Base-by-base conservation (phyloP, 768 basidiomycete species). In the Candolleomyces eurysporus region DNA sequence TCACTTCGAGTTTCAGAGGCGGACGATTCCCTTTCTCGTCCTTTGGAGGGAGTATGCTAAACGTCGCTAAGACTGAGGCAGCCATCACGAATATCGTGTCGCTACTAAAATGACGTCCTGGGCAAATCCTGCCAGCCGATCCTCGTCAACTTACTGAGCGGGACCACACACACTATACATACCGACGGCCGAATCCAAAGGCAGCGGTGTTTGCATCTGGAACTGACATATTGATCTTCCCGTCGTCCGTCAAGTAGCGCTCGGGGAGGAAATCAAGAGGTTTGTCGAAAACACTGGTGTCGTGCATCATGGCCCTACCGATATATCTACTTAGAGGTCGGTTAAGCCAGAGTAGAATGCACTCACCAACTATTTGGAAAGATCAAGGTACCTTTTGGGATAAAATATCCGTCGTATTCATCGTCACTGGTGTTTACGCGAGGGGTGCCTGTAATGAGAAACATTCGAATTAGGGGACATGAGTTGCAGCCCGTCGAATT, bases 331-430 rank as follows among this genome's bases (percentile, higher is more conserved):
- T 43, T 31, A 5, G 16, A 16, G 3, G 19, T n/a, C 26, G 16
- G 17, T 19, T n/a, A 5, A 21, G 39, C 9, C 11, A 45, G 17
- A 13, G 8, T 19, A 4, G 26, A 21, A 2, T 17, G 22, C 17
- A 19, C 61, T 32, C 46, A 70, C 69, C 69, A 71, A 19, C 48
- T 60, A 48, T 68, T 71, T 21, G 69, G 55, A 13, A 68, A 43
- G 3, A 71, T 51, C 16, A 66, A 42, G 21, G 70, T 64, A 4
- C 76, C 76, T 62, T 71, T 71, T 13, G 77, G 76, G 45, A 78
- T 75, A 42, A 67, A 68, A 61, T 74, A 75, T 7, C 75, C 75
- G 39, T 71, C 66, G 53, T 73, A 76, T 13, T 73, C 68, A 60
- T 78, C 76, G 22, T 76, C 73, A 14, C 63, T 46, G 11, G 62